Base-by-base conservation (phyloP, 805 yeast genomes). In the Saccharomycopsis schoenii region DNA sequence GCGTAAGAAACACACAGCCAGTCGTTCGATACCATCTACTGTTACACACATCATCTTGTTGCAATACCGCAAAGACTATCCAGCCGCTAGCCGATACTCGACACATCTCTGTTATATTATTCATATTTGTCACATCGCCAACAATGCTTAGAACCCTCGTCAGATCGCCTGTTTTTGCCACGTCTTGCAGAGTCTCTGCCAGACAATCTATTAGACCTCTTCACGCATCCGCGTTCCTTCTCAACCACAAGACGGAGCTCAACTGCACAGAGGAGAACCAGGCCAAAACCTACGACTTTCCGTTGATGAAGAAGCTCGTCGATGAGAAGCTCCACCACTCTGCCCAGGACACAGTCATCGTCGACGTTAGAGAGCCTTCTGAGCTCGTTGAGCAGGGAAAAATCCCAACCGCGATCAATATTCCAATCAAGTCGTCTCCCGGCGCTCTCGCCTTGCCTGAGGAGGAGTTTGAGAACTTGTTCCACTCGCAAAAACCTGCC, bases 311-410 rank as follows among this genome's bases (percentile, higher is more conserved):
- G 66, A 70, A 74, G n/a, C 70, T 88, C 25, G 76, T 80, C 12
- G 67, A 66, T 25, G 72, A 76, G 64, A 47, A 47, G 34, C 52
- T 47, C 10, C 69, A 72, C 11, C 70, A 85, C 21, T 72, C 77
- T 19, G 62, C 72, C 10, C 64, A 73, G 55, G 82, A 76, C 15
- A 73, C 80, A 42, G 77, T 89, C 51, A 73, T 93, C 43, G 84
- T 93, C 25, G 99, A 93, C 70, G 97, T 89, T 21, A 84, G 99
- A 71, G 98, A 93, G 76, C 97, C 97, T 5, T 80, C 77, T 29
- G 99, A 93, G 74, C 79, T 75, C 68, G 63, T 67, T 29, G 75
- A 74, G 43, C 83, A 76, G 56, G 97, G 97, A 52, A 84, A 81
- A 70, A 87, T 93, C 67, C 97, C 97, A 36, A 80, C 83, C 14